Evolutionary conservation across 805 yeast genomes (phyloP).

Genomic region (Sugiyamaella mastotermitis): DNA sequence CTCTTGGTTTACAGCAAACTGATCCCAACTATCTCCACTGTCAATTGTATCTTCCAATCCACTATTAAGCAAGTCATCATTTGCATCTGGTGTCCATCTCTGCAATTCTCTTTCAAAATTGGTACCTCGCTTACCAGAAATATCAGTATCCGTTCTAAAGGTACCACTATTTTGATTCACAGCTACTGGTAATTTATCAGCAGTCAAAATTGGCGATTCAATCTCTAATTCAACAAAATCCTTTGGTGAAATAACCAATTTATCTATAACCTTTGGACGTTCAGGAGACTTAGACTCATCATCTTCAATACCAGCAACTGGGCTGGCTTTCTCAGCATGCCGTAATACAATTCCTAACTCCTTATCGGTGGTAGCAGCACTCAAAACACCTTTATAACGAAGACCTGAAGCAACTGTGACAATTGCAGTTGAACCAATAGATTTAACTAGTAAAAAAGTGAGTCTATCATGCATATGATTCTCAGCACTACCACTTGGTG

Average conservation of each 20-base stretch:
- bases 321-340: constrained; percentile 40
- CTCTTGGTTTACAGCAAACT: constrained; percentile 83
- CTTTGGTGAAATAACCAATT: constrained; percentile 41
- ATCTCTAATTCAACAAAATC: constrained; percentile 49
- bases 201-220: constrained; percentile 33
- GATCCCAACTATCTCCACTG: constrained; percentile 65
- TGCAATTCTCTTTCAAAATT: constrained; percentile 67
- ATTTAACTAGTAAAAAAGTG: constrained; percentile 46
- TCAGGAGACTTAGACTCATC: constrained; percentile 26
- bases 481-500: constrained; percentile 22
- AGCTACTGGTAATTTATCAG: constrained; percentile 8
- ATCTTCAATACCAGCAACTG: constrained; percentile 32
- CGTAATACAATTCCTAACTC: constrained; percentile 54
- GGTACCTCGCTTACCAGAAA: constrained; percentile 42
- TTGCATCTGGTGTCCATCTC: constrained; percentile 75
- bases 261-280: constrained; percentile 27
- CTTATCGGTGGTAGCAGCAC: constrained; percentile 37
- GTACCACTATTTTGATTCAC: constrained; percentile 17
- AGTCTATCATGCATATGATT: constrained; percentile 49
- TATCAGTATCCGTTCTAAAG: constrained; percentile 84
- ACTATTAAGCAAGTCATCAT: constrained; percentile 23
- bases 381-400: constrained; percentile 51
- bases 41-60: constrained; percentile 31
- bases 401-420: constrained; percentile 62
- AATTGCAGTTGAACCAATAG: constrained; percentile 52